Evolutionary conservation across 495 filamentous ascomycete species (phyloP).

Genomic region (Letharia lupina): DNA sequence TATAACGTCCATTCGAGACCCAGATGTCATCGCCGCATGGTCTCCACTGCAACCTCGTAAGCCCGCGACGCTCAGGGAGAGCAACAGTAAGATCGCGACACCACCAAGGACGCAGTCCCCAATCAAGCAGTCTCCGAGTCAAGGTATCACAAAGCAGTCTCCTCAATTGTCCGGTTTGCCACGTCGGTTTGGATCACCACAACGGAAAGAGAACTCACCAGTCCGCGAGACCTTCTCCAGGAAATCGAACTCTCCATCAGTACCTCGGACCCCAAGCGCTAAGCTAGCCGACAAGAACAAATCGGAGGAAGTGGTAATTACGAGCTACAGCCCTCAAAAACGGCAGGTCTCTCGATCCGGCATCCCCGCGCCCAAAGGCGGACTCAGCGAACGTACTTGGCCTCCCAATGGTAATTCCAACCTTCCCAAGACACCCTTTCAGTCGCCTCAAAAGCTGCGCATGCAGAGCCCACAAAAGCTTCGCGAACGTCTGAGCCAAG

Average conservation of each 20-base stretch:
- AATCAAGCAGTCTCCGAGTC: slow-evolving; percentile 9
- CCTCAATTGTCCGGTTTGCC: slow-evolving; percentile 21
- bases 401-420: slow-evolving; percentile 34
- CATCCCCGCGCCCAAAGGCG: slow-evolving; percentile 43
- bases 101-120: slow-evolving; percentile 23
- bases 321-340: slow-evolving; percentile 38
- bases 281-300: slow-evolving; percentile 34
- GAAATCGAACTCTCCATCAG: slow-evolving; percentile 12
- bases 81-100: slow-evolving; percentile 21
- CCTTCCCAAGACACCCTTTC: slow-evolving; percentile 29
- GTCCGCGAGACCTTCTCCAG: neutral
- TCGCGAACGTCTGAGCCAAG: slow-evolving; percentile 75
- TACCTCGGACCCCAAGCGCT: slow-evolving; percentile 23
- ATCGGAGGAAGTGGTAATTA: slow-evolving; percentile 35
- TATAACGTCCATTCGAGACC: slow-evolving; percentile 46
- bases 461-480: slow-evolving; percentile 90
- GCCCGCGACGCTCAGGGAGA: slow-evolving; percentile 10
- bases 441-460: slow-evolving; percentile 55
- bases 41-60: slow-evolving; percentile 33
- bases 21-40: slow-evolving; percentile 22
- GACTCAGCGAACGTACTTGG: slow-evolving; percentile 46
- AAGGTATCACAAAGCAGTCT: slow-evolving; percentile 11
- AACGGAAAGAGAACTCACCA: slow-evolving; percentile 23
- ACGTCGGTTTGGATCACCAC: slow-evolving; percentile 19
- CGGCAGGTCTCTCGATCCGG: slow-evolving; percentile 42